Evolutionary conservation across 495 filamentous ascomycete genomes (phyloP).

Genomic region (Chaetomium fimeti): DNA sequence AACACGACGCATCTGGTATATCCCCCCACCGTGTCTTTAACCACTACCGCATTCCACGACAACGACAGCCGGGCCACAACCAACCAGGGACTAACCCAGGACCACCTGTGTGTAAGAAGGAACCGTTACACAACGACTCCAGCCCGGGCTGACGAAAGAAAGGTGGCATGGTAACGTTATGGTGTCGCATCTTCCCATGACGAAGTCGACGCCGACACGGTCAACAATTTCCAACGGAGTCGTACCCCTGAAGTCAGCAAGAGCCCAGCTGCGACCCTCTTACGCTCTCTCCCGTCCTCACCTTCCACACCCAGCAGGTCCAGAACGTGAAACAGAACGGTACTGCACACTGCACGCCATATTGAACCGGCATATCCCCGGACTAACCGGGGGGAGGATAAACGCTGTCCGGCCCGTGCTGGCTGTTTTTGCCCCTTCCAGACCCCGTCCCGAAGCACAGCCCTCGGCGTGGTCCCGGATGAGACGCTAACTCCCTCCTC

Average conservation of each 20-base stretch:
- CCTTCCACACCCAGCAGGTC: background rate
- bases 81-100: background rate
- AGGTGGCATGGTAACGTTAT: background rate
- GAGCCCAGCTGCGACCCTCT: background rate
- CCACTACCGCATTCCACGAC: background rate
- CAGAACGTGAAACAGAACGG: background rate
- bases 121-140: background rate
- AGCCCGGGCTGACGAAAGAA: constrained; percentile 1
- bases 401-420: constrained; percentile 11
- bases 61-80: background rate
- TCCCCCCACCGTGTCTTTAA: background rate
- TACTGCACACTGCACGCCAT: background rate
- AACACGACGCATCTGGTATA: background rate
- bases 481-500: background rate
- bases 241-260: background rate
- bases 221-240: background rate
- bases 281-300: background rate
- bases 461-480: background rate
- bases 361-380: constrained; percentile 15
- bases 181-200: background rate
- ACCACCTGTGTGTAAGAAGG: background rate
- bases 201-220: background rate
- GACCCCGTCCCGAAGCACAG: background rate
- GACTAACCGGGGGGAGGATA: constrained; percentile 4
- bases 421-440: background rate